Base-by-base conservation (phyloP, 2,329 filamentous ascomycete genomes). In the Aspergillus piperis region DNA sequence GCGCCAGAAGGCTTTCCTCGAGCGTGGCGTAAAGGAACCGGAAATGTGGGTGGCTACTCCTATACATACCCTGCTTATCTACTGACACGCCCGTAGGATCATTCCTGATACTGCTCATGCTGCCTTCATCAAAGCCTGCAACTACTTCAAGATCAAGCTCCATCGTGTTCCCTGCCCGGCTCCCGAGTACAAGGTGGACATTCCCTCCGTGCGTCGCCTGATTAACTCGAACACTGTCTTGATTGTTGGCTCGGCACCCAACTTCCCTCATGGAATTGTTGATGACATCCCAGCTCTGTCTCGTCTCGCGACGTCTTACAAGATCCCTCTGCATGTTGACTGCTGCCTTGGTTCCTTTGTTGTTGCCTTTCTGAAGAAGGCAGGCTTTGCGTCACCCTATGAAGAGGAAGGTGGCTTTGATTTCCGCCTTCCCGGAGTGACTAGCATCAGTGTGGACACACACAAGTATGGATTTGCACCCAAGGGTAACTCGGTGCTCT, bases 381-480 rank as follows among this genome's bases (percentile, higher is more conserved):
- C 95, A n/a, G 95, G 95, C 48, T 98, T 96, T 76, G 75, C 78
- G 8, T 80, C 77, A 13, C 79, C 79, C 1, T 81, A 79, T 57
- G 78, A 79, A 55, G 91, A 96, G 64, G 85, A 90, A 21, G 87
- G 90, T 68, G 88, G 87, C 5, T 98, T 98, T 73, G 95, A 99
- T 77, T 99, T 99, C 85, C 88, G 90, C 58, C 87, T 96, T 61
- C 92, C 91, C 67, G 95, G 95, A 69, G 95, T 99, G 39, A 97
- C 94, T 3, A 94, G 90, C 76, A 98, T 99, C 76, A 92, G 88
- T 67, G 96, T 93, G 76, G 95, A 99, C 75, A 99, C 95, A 2
- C 95, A 99, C 84, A 99, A 99, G 77, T 99, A 99, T 75, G 95
- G 95, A 39, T 99, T 99, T 73, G 95, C 95, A 1, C 95, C 95